Conservation (phyloP, 495 filamentous ascomycete species). For the Podospora sp. region DNA sequence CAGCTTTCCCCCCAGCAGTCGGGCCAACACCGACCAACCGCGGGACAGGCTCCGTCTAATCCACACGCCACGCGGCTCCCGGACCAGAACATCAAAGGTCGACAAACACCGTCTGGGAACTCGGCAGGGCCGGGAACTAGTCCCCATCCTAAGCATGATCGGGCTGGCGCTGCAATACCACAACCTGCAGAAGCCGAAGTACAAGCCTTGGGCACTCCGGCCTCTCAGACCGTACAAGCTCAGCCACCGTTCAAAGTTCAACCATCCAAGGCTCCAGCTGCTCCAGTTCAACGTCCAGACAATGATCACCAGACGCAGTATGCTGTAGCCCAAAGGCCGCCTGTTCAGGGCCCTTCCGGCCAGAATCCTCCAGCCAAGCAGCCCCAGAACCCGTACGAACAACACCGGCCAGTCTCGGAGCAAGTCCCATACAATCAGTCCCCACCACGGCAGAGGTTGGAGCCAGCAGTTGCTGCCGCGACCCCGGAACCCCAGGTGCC, state of each 20-base stretch:
- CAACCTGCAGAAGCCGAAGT: not conserved
- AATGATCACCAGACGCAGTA: not conserved
- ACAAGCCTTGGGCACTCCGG: no score
- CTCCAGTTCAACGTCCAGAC: not conserved
- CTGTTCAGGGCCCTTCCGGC: not conserved
- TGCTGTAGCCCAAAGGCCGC: no score
- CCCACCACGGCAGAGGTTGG: not conserved
- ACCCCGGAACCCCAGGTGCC: not conserved
- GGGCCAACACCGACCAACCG: not conserved
- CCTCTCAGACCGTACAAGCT: not conserved
- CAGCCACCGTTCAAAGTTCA: not conserved
- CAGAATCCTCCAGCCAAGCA: not conserved
- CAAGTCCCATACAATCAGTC: not conserved
- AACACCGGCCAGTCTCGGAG: conserved; percentile 3
- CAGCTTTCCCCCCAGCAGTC: not conserved
- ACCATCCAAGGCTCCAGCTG: not conserved
- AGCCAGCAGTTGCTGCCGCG: not conserved
- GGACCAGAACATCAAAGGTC: not conserved
- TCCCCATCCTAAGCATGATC: not conserved
- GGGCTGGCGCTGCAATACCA: not conserved
- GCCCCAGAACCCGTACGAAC: not conserved
- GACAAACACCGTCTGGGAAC: not conserved
- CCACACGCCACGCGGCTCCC: not conserved
- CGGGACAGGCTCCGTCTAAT: not conserved
- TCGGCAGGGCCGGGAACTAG: not conserved